Conservation (phyloP, 2,329 filamentous ascomycete species). For the Tolypocladium inflatum region DNA sequence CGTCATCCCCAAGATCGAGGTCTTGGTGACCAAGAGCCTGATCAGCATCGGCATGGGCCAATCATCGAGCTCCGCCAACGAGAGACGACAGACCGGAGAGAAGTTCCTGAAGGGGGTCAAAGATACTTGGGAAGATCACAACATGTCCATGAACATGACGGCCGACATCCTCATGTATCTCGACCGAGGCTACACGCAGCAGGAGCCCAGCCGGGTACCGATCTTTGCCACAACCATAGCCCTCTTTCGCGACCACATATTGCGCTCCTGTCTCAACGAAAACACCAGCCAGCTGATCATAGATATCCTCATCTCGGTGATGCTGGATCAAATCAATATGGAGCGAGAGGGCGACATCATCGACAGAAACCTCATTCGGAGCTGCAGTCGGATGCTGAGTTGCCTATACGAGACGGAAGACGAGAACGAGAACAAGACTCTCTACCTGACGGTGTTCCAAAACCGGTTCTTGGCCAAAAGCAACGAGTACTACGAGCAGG, state of each 20-base stretch:
- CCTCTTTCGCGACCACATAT: constrained; percentile 77
- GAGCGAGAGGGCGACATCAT: constrained; percentile 86
- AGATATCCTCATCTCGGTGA: constrained; percentile 67
- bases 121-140: constrained; percentile 79
- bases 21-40: constrained; percentile 62
- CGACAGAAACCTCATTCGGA: constrained; percentile 71
- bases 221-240: constrained; percentile 82
- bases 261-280: constrained; percentile 48
- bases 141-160: constrained; percentile 90
- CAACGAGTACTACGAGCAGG: constrained; percentile 61
- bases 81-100: constrained; percentile 72
- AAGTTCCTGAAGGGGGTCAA: constrained; percentile 70
- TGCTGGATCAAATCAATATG: constrained; percentile 87
- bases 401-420: constrained; percentile 73
- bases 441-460: constrained; percentile 82
- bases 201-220: constrained; percentile 58
- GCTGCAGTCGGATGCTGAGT: constrained; percentile 84
- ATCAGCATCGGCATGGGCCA: constrained; percentile 50
- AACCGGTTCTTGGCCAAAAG: constrained; percentile 65
- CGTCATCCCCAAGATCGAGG: constrained; percentile 62
- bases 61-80: constrained; percentile 57
- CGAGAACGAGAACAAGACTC: constrained; percentile 67
- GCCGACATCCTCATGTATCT: constrained; percentile 97
- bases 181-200: constrained; percentile 69
- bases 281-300: constrained; percentile 47